These are phyloP conservation scores for Ophiostoma ips DNA, from an alignment of 2,329 filamentous ascomycete genomes.

Conservation along the genomic window DNA sequence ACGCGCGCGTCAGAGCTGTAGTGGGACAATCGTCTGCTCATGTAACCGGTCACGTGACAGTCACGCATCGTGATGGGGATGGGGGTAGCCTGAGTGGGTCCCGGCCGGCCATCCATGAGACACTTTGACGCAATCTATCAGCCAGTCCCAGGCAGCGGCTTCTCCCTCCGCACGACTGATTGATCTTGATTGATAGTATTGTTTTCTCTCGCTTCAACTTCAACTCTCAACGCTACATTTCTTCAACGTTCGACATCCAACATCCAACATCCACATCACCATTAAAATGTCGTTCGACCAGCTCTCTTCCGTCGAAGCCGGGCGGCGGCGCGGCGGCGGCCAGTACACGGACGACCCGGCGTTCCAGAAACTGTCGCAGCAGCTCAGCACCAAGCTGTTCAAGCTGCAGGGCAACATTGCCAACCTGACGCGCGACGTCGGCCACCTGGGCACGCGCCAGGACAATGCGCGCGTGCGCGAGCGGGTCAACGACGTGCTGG, in stretches of 20 bases:
- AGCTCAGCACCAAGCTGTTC: slow-evolving; percentile 80
- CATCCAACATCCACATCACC: neutral
- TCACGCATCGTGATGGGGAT: neutral
- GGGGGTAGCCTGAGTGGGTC: neutral
- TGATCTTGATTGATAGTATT: no score
- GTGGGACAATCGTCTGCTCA: neutral
- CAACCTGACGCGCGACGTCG: slow-evolving; percentile 70
- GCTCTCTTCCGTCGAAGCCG: slow-evolving; percentile 68
- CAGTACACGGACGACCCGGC: slow-evolving; percentile 84
- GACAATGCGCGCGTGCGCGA: slow-evolving; percentile 87
- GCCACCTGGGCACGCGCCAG: slow-evolving; percentile 73
- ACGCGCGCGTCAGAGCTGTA: slow-evolving; percentile 4
- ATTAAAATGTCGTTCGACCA: slow-evolving; percentile 80
- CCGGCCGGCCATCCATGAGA: neutral
- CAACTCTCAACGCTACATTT: no score
- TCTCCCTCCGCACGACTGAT: neutral
- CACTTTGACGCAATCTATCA: neutral
- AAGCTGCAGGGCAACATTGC: slow-evolving; percentile 78
- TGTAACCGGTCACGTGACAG: neutral
- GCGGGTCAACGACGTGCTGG: slow-evolving; percentile 72
- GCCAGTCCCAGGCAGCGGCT: neutral
- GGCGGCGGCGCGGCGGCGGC: slow-evolving; percentile 33
- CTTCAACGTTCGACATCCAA: no score
- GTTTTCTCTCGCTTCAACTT: no score
- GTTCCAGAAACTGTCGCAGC: slow-evolving; percentile 69